Base-by-base conservation (phyloP, 1,139 yeast genomes). In the Suhomyces bribrorum region DNA sequence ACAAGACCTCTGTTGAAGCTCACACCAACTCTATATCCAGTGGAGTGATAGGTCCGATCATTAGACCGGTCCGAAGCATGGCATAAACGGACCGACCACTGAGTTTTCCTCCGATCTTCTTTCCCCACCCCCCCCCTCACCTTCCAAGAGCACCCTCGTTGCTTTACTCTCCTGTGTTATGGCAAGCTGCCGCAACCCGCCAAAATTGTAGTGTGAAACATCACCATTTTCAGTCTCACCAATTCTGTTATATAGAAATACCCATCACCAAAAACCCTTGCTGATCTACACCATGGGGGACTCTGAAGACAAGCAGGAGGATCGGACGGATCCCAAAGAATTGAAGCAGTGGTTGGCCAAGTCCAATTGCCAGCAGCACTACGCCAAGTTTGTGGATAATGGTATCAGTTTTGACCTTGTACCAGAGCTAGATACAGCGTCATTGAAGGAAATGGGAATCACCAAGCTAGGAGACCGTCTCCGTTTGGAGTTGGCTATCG, bases 391-490 rank as follows among this genome's bases (percentile, higher is more conserved):
- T 43, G 50, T 62, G 7, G 74, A 69, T 11, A 54, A 82, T 52
- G 84, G 79, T 22, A 77, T 88, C 45, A 73, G 81, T 0, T 62
- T 73, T 31, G 86, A 80, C 34, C 63, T 87, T 5, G 57, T 86
- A 11, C 65, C 79, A 1, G 85, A 79, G 44, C 61, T 89, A 34
- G 96, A 88, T 53, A 71, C 77, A 26, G 70, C 64, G n/a, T 77
- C 89, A 1, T 70, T 92, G 39, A 75, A 74, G 38, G 95, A 85
- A 45, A 59, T 92, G 7, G 97, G 96, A 0, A 64, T 92, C n/a
- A 49, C 50, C 14, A 83, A 79, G 48, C 76, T 92, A 7, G 97
- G 97, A 0, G 97, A 92, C 57, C 67, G 97, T 24, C 69, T 92
- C 25, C 68, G 83, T 24, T 57, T 87, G 7, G 80, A 79, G 48